A percentile compares a stretch with the other conserved stretches of the same genome.
These are phyloP conservation scores for Neurospora sublineolata DNA, from an alignment of 495 filamentous ascomycete genomes.

Conservation along the genomic window DNA sequence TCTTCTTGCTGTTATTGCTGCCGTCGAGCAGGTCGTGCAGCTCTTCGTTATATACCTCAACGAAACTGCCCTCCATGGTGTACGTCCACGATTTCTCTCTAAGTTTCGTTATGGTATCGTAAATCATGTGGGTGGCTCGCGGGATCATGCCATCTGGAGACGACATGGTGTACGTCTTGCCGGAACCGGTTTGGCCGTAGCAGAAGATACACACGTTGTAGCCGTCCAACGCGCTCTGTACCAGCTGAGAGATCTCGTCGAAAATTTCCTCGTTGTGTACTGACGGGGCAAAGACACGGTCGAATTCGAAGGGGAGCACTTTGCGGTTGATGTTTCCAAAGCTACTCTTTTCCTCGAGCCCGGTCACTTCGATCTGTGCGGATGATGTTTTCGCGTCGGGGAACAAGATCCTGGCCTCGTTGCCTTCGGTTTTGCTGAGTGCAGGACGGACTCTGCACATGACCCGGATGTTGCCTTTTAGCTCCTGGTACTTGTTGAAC, in stretches of 20 bases:
- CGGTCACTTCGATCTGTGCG: slow-evolving; percentile 66
- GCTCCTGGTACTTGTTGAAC: slow-evolving; percentile 94
- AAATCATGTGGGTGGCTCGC: slow-evolving; percentile 82
- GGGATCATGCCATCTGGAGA: slow-evolving; percentile 92
- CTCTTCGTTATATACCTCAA: slow-evolving; percentile 99
- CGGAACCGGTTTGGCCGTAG: slow-evolving; percentile 94
- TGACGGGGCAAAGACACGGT: slow-evolving; percentile 76
- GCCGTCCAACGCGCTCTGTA: slow-evolving; percentile 90
- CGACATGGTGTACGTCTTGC: slow-evolving; percentile 96
- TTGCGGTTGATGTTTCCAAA: slow-evolving; percentile 63
- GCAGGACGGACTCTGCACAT: slow-evolving; percentile 94
- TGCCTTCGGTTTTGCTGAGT: slow-evolving; percentile 43
- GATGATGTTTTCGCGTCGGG: slow-evolving; percentile 73
- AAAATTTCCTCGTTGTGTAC: slow-evolving; percentile 80
- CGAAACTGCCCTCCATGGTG: slow-evolving; percentile 85
- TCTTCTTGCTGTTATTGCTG: slow-evolving; percentile 79
- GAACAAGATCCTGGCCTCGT: slow-evolving; percentile 59
- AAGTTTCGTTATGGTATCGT: slow-evolving; percentile 67
- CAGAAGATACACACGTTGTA: slow-evolving; percentile 99
- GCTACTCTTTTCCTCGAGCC: slow-evolving; percentile 72
- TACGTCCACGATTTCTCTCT: slow-evolving; percentile 91
- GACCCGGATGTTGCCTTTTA: slow-evolving; percentile 98
- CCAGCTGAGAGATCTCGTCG: slow-evolving; percentile 92
- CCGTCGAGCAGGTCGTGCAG: slow-evolving; percentile 82
- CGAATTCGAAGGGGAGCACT: slow-evolving; percentile 79